Percentiles rank a stretch among this genome's conserved stretches.
Conservation (phyloP, 345 rosid species). For the Gossypium turneri region DNA sequence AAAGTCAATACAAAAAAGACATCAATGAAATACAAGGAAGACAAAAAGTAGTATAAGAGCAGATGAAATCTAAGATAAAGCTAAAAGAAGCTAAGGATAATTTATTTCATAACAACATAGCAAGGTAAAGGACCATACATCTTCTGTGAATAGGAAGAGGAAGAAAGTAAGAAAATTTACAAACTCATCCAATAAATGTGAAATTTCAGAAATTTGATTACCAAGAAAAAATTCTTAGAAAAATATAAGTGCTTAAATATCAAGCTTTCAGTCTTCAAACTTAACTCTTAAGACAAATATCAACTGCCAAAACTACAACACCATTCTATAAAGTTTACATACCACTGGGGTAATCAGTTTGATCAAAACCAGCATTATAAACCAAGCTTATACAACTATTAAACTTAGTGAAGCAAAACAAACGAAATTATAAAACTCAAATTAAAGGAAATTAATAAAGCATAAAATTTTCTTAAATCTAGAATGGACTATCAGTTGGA, state of each 20-base stretch:
- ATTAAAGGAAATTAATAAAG: neutral
- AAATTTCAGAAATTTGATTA: neutral
- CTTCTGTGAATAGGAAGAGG: neutral
- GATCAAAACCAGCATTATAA: slow-evolving; percentile 2
- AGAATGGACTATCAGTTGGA: neutral
- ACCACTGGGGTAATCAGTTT: neutral
- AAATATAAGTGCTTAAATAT: neutral
- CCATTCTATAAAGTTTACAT: neutral
- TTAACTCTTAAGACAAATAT: neutral
- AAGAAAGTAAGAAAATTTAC: neutral
- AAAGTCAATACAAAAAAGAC: neutral
- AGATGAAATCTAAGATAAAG: neutral
- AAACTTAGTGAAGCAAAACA: neutral
- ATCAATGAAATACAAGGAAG: neutral
- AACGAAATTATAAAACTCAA: neutral
- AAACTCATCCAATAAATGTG: neutral
- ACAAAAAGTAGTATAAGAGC: neutral
- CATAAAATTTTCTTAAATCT: neutral
- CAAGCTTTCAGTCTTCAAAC: neutral
- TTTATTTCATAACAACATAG: neutral
- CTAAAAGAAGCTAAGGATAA: neutral
- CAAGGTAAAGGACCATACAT: neutral
- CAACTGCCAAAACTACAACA: neutral
- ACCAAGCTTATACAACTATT: neutral
- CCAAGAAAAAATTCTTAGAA: neutral